Evolutionary conservation across 2,329 filamentous ascomycete genomes (phyloP).

Genomic region (Claviceps spartinae): DNA sequence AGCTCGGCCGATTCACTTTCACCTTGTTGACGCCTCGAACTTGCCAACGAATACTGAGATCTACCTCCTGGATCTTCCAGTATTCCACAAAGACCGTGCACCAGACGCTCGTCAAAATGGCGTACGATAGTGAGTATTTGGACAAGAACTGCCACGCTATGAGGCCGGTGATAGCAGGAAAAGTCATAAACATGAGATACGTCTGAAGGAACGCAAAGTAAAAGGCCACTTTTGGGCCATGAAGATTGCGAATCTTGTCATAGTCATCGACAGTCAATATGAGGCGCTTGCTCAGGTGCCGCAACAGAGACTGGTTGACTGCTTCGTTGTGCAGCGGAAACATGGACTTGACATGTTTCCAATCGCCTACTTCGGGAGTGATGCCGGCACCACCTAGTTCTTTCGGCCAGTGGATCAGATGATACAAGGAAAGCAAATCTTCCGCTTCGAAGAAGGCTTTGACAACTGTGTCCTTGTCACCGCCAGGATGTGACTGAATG

Average conservation of each 20-base stretch:
- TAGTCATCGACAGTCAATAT: constrained; percentile 37
- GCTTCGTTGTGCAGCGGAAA: constrained; percentile 49
- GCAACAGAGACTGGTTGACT: constrained; percentile 41
- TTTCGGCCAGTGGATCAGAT: constrained; percentile 47
- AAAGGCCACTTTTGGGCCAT: constrained; percentile 53
- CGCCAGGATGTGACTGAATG: constrained; percentile 46
- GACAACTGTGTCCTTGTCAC: constrained; percentile 38
- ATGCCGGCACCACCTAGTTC: constrained; percentile 49
- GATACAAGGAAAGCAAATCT: constrained; percentile 55
- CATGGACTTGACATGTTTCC: constrained; percentile 45
- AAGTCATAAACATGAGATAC: constrained; percentile 57
- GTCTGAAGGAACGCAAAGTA: constrained; percentile 75
- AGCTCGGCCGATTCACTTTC: constrained; percentile 51
- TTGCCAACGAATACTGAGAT: constrained; percentile 59
- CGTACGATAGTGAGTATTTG: constrained; percentile 58
- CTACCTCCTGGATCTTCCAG: constrained; percentile 64
- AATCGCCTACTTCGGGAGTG: constrained; percentile 41
- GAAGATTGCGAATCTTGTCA: constrained; percentile 46
- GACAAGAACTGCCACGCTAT: constrained; percentile 55
- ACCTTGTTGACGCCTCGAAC: constrained; percentile 55
- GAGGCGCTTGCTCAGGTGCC: constrained; percentile 40
- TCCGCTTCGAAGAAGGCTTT: constrained; percentile 46
- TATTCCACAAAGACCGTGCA: constrained; percentile 64
- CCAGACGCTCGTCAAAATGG: constrained; percentile 52
- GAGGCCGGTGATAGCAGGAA: constrained; percentile 56